These are phyloP conservation scores for Carallia pectinifolia DNA, from an alignment of 345 rosid genomes.

Conservation along the genomic window DNA sequence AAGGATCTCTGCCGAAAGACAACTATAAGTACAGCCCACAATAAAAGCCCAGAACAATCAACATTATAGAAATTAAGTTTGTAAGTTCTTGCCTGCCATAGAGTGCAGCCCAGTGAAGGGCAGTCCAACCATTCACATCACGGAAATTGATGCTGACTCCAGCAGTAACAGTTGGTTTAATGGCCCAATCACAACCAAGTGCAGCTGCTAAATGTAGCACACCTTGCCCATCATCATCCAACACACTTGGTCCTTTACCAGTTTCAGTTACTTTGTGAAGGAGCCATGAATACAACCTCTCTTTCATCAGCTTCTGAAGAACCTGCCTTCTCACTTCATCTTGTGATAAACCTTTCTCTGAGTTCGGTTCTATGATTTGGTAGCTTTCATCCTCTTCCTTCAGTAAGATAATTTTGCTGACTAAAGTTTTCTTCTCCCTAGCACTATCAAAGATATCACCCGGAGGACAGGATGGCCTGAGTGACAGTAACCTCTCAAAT, in stretches of 20 bases:
- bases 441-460: constrained; percentile 21
- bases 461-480: constrained; percentile 29
- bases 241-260: constrained; percentile 82
- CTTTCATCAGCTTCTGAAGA: constrained; percentile 69
- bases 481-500: constrained; percentile 59
- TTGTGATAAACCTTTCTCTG: constrained; percentile 34
- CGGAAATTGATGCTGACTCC: constrained; percentile 92
- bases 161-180: constrained; percentile 68
- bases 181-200: constrained; percentile 95
- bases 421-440: constrained; percentile 47
- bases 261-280: constrained; percentile 68
- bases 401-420: constrained; percentile 58
- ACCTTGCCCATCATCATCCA: constrained; percentile 90
- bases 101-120: constrained; percentile 99
- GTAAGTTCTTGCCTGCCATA: constrained; percentile 66
- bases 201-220: constrained; percentile 94
- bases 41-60: too few relatives aligned
- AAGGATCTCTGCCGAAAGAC: too few relatives aligned
- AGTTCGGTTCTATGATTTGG: constrained; percentile 42
- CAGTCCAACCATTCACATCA: constrained; percentile 95
- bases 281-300: constrained; percentile 77
- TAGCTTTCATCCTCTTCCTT: constrained; percentile 66
- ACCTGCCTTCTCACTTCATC: constrained; percentile 52
- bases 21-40: too few relatives aligned
- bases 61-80: too few relatives aligned